Evolutionary conservation across 208 protist species (phyloP).

Genomic region (Wallacemonas sp.): DNA sequence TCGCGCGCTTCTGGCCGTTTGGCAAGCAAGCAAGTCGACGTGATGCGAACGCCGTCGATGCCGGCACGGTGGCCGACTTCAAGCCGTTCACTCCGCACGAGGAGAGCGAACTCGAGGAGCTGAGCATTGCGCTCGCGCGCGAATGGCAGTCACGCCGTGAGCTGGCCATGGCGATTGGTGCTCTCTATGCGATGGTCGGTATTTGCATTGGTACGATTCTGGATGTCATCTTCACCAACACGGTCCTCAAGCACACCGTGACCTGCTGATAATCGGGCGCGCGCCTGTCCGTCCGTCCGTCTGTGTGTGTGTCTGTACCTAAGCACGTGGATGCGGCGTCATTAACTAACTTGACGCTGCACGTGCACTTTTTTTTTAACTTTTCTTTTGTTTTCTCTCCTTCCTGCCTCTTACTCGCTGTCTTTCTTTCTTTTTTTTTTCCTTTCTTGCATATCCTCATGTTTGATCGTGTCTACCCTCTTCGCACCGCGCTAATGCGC

Average conservation of each 20-base stretch:
- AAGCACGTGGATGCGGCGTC: too few relatives aligned
- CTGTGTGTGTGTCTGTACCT: too few relatives aligned
- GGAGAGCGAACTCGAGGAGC: constrained; percentile 29
- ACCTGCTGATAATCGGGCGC: constrained; percentile 4
- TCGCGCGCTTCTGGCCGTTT: not conserved
- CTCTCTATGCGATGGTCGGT: constrained; percentile 79
- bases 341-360: too few relatives aligned
- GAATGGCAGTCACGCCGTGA: constrained; percentile 71
- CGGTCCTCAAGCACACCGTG: constrained; percentile 33
- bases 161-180: constrained; percentile 83
- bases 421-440: constrained; percentile 12
- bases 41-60: not conserved
- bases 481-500: too few relatives aligned
- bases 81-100: constrained; percentile 16
- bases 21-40: not conserved
- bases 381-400: too few relatives aligned
- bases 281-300: too few relatives aligned
- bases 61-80: constrained; percentile 3
- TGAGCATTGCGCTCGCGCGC: constrained; percentile 23
- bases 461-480: too few relatives aligned
- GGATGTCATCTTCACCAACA: constrained; percentile 80
- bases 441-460: constrained; percentile 5
- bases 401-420: too few relatives aligned
- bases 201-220: constrained; percentile 72
- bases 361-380: too few relatives aligned